Base-by-base conservation (phyloP, 139 green algal genomes). In the Micromonas commoda region DNA sequence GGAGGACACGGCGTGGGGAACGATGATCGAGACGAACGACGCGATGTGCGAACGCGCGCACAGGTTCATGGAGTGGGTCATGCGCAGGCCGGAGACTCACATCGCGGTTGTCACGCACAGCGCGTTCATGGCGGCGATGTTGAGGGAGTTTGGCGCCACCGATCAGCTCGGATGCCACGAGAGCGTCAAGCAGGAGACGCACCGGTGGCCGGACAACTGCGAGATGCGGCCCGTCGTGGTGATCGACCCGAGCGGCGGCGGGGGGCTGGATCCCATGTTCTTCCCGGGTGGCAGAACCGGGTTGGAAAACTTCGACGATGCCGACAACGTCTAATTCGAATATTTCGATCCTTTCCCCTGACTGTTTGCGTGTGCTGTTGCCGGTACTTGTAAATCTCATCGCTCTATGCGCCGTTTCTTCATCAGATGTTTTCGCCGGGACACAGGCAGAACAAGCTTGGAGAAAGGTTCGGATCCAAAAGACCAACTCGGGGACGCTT, bases 91-190 rank as follows among this genome's bases (percentile, higher is more conserved):
- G n/a, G 64, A 71, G 28, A 3, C 4, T 3, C 26, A 71, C 64
- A 38, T 71, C 64, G 33, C 33, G 26, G 64, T 71, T 29, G 64
- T 71, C n/a, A 71, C 64, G 64, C 64, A 71, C 64, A 51, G 26
- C 13, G 64, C 64, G 64, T 71, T 71, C 64, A 71, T 71, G 64
- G 16, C 9, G 9, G 16, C 45, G 45, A 57, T 57, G 45, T 57
- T 57, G 45, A 57, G 45, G 45, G 9, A 9, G 9, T 57, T 57
- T 16, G 45, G 45, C 45, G 45, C 45, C 9, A 57, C 45, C 9
- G 45, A 57, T 57, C 45, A 57, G 45, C 9, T 57, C 9, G 9
- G 45, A 23, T 57, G 9, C 28, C 33, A 13, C 29, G 29, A 35
- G 3, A 13, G 4, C 4, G 29, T 71, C 26, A 39, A 51, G 64